Evolutionary conservation across 179 eudicot species (phyloP).

Genomic region (Silene vulgaris): DNA sequence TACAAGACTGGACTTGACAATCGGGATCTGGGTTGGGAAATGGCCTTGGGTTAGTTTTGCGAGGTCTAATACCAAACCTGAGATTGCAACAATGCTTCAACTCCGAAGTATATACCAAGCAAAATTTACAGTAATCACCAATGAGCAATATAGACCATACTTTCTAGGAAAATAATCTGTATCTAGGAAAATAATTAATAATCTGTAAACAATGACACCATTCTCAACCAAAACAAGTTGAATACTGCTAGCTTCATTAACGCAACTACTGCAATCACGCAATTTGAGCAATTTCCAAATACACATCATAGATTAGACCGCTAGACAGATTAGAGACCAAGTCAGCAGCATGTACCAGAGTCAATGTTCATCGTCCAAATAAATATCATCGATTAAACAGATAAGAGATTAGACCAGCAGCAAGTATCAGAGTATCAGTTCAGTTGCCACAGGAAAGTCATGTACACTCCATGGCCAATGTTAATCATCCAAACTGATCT

Average conservation of each 20-base stretch:
- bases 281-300: constrained; percentile 14
- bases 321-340: neutral
- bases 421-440: neutral
- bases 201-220: neutral
- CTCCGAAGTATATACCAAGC: too few relatives aligned
- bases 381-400: neutral
- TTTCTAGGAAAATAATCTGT: too few relatives aligned
- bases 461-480: neutral
- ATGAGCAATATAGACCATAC: too few relatives aligned
- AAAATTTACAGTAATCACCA: too few relatives aligned
- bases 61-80: too few relatives aligned
- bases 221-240: constrained; percentile 26
- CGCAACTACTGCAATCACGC: constrained; percentile 26
- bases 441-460: neutral
- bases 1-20: too few relatives aligned
- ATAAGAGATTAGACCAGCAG: neutral
- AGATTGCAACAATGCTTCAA: too few relatives aligned
- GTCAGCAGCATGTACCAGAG: neutral
- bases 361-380: constrained; percentile 4
- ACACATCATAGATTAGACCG: neutral
- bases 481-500: constrained; percentile 5
- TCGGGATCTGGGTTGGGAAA: too few relatives aligned
- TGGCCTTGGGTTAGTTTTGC: too few relatives aligned
- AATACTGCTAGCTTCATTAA: constrained; percentile 10
- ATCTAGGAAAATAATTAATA: too few relatives aligned